Percentiles rank a stretch among this genome's conserved stretches.
Conservation (phyloP, 2,329 filamentous ascomycete species). For the Aureobasidium uvarum region DNA sequence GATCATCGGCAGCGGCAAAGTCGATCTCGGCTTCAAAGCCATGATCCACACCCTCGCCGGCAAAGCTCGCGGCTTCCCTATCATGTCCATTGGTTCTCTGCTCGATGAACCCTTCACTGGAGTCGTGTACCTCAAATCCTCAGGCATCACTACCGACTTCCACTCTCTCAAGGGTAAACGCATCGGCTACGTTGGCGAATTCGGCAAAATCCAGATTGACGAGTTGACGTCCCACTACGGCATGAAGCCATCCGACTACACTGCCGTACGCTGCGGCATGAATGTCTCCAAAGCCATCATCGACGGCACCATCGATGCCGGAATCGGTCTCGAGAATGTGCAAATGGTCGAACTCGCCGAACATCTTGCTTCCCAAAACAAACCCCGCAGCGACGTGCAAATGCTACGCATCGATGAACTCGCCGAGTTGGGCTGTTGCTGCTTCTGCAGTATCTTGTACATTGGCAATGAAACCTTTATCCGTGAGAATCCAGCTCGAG, state of each 20-base stretch:
- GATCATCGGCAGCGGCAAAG: constrained; percentile 73
- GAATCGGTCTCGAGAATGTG: constrained; percentile 75
- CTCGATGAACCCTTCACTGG: constrained; percentile 79
- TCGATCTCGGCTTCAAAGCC: constrained; percentile 77
- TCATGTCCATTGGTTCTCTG: constrained; percentile 69
- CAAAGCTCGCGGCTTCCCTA: constrained; percentile 71
- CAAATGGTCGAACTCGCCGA: constrained; percentile 81
- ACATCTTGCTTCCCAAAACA: constrained; percentile 64
- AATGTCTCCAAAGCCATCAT: constrained; percentile 77
- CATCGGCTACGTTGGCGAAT: constrained; percentile 78
- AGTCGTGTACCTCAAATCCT: constrained; percentile 71
- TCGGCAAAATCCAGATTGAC: constrained; percentile 80
- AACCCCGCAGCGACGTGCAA: constrained; percentile 65
- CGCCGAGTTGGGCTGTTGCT: constrained; percentile 76
- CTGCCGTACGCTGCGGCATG: constrained; percentile 75
- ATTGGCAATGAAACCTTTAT: constrained; percentile 74
- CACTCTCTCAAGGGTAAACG: constrained; percentile 70
- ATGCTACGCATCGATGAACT: constrained; percentile 81
- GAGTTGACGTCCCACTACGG: constrained; percentile 76
- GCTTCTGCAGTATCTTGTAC: constrained; percentile 79
- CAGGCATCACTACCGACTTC: constrained; percentile 73
- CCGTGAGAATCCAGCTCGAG: constrained; percentile 62
- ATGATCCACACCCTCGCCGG: constrained; percentile 81
- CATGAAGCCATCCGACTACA: constrained; percentile 71
- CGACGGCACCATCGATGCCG: constrained; percentile 68